Base-by-base conservation (phyloP, 768 basidiomycete species). In the Chiua virens region DNA sequence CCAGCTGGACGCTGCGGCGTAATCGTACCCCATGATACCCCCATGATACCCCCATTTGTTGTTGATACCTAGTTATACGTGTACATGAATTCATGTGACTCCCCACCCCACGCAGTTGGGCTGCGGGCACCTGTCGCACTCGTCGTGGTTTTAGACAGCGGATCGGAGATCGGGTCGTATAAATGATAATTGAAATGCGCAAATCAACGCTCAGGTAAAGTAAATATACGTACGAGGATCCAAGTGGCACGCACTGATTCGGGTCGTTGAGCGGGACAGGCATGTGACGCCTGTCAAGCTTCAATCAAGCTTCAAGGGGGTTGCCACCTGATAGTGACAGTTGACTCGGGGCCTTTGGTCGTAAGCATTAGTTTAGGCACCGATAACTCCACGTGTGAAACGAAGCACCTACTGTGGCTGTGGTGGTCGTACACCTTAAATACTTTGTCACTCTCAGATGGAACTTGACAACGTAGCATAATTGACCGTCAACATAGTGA, bases 1-100 rank as follows among this genome's bases (percentile, higher is more conserved):
- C 62, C 73, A 69, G 42, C 70, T 80, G 42, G 72, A 67, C 42
- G 18, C 45, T 35, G 55, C 50, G 61, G 56, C 57, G 54, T 57
- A 45, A 54, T 39, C 38, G 42, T 40, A 20, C 41, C 34, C 34
- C 34, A 34, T 34, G 8, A 15, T 15, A 34, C 32, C 38, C 46
- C 42, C 55, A 59, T 32, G 25, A 57, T 66, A 58, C 52, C 61
- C 61, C 54, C 54, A 41, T 59, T 67, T 48, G 34, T 25, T 62
- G 68, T 59, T 45, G 55, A 70, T 64, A 69, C 52, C 55, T 42
- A 41, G 28, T 55, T 42, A 42, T 51, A 55, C 48, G 45, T 66
- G 63, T 61, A 56, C 59, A 56, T 45, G 45, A 41, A 42, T 36
- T 3, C 51, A 60, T 52, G 49, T 53, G 56, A 55, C 25, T 13